These are phyloP conservation scores for Funneliformis geosporum DNA, from an alignment of 192 early-diverging fungal species.

Conservation along the genomic window DNA sequence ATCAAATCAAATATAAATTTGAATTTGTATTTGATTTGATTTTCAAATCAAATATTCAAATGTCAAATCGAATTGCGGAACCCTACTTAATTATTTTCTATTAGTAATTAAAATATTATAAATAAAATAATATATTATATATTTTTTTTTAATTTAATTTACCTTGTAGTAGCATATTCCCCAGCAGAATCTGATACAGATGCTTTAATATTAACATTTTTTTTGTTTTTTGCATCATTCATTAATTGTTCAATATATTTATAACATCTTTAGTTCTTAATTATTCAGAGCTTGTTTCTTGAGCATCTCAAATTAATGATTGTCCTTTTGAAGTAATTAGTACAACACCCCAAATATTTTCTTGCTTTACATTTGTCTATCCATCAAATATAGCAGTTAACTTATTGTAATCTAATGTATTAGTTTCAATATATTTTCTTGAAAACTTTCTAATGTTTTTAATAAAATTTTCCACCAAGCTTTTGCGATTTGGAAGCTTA, in stretches of 20 bases:
- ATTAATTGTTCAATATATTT: neutral
- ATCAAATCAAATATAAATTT: too few species aligned
- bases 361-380: slow-evolving; percentile 6
- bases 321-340: slow-evolving; percentile 11
- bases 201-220: neutral
- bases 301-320: neutral
- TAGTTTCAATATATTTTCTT: too few species aligned
- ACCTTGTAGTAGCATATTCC: neutral
- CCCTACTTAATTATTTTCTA: neutral
- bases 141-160: neutral
- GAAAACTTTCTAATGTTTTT: too few species aligned
- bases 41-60: too few species aligned
- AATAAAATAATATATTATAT: neutral
- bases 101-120: neutral
- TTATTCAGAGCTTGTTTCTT: neutral
- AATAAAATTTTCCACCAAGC: too few species aligned
- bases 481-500: too few species aligned
- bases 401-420: neutral
- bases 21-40: too few species aligned
- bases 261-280: slow-evolving; percentile 11
- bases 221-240: neutral
- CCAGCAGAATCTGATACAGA: slow-evolving; percentile 24
- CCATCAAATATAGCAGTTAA: slow-evolving; percentile 10
- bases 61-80: too few species aligned
- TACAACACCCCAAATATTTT: neutral